These are phyloP conservation scores for Trichoderma oligosporum DNA, from an alignment of 2,329 filamentous ascomycete genomes.

Conservation along the genomic window DNA sequence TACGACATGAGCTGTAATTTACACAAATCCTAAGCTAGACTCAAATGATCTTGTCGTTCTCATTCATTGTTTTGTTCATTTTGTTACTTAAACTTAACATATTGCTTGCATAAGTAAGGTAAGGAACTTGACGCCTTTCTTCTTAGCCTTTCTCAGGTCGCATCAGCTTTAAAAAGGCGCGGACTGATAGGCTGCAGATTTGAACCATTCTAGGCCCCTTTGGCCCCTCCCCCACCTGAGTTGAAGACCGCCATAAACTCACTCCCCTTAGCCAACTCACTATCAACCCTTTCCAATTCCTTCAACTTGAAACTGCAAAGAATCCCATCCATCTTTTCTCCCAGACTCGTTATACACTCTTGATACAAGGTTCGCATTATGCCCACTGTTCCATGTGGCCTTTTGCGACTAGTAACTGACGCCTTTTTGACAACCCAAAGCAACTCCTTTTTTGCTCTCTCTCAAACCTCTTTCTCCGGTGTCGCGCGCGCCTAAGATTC, in stretches of 20 bases:
- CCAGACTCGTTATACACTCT: not conserved
- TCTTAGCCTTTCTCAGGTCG: slow-evolving; percentile 8
- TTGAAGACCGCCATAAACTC: slow-evolving; percentile 10
- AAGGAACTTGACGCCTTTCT: no score
- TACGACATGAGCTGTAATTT: not conserved
- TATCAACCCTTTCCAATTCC: not conserved
- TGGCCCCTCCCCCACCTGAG: slow-evolving; percentile 17
- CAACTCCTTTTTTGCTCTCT: not conserved
- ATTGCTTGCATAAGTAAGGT: no score
- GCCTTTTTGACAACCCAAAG: not conserved
- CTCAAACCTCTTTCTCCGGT: not conserved
- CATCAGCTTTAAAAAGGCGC: not conserved
- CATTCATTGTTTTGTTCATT: not conserved
- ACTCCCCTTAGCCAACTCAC: slow-evolving; percentile 5
- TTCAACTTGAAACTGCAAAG: not conserved
- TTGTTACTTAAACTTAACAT: no score
- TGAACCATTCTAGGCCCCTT: not conserved
- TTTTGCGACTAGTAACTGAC: not conserved
- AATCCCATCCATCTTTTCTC: no score
- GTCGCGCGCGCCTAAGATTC: slow-evolving; percentile 1
- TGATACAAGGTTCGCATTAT: not conserved
- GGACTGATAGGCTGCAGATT: slow-evolving; percentile 1
- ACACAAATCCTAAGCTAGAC: not conserved
- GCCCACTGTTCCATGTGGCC: not conserved
- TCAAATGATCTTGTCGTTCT: not conserved